Base-by-base conservation (phyloP, 352 stramenopile species). In the Globisporangium okanoganense region DNA sequence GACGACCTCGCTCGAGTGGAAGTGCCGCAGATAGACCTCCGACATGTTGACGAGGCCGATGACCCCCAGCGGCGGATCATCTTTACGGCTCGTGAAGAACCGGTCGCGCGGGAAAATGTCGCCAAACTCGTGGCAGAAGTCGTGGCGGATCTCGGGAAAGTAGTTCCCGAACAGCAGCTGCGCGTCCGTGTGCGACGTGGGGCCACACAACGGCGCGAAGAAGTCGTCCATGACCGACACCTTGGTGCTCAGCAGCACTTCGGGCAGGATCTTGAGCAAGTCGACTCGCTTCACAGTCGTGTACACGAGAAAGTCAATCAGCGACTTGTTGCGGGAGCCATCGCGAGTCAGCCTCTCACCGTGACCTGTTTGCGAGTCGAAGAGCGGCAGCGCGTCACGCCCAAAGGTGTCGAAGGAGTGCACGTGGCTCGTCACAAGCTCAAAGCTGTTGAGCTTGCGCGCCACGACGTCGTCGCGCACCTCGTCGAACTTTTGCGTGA, bases 81-180 rank as follows among this genome's bases (percentile, higher is more conserved):
- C 52, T 4, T 16, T 9, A 16, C 18, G 22, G 27, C 1, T 27
- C 29, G 43, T 72, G 48, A 76, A 79, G 45, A 76, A 79, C 18
- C 72, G 72, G 33, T 72, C 44, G n/a, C 43, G 60, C 24, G 69
- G 61, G 53, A 79, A 79, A 2, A 36, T 51, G 18, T 61, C 52
- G 55, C 66, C 36, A n/a, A 73, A 79, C n/a, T 79, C 69, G 7
- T 61, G 58, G 18, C 72, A 79, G 35, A 79, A 79, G 12, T 76
- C 72, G 48, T 79, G 72, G 14, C 25, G 60, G 33, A 79, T 75
- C 16, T 14, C 25, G 13, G 69, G 72, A 29, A 80, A 80, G 61
- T 67, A 78, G 40, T 71, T 71, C 6, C 72, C 72, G 49, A 80
- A 80, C 12, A 77, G 49, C 20, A 74, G 53, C 31, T 75, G 72